Percentiles rank a stretch among this genome's conserved stretches.
Evolutionary conservation across 192 early-diverging fungal species (phyloP).

Genomic region (Backusella tarrabulga): DNA sequence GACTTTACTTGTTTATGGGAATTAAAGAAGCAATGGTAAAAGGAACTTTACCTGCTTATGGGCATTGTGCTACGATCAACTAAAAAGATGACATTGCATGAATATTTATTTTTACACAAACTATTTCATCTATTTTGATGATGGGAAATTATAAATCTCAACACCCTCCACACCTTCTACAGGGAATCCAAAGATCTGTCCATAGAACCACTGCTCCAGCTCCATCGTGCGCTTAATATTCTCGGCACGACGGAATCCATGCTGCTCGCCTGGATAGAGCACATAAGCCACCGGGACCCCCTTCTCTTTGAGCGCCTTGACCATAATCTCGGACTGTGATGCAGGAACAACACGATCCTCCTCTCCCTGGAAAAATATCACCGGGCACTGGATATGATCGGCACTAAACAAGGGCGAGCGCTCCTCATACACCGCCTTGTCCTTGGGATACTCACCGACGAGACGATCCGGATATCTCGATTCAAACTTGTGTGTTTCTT

Average conservation of each 20-base stretch:
- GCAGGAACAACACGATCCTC: slow-evolving; percentile 79
- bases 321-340: slow-evolving; percentile 74
- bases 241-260: slow-evolving; percentile 65
- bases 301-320: slow-evolving; percentile 59
- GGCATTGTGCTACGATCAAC: no score
- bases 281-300: slow-evolving; percentile 60
- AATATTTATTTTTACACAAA: background rate
- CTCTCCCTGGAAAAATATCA: slow-evolving; percentile 71
- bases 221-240: slow-evolving; percentile 65
- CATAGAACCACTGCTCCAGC: slow-evolving; percentile 69
- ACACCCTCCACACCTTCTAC: slow-evolving; percentile 43
- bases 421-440: slow-evolving; percentile 51
- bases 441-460: slow-evolving; percentile 61
- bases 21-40: no score
- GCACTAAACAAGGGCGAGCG: slow-evolving; percentile 65
- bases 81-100: background rate
- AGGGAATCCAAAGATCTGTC: slow-evolving; percentile 63
- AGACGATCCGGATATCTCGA: slow-evolving; percentile 56
- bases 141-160: slow-evolving; percentile 26
- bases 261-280: slow-evolving; percentile 64
- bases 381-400: slow-evolving; percentile 60
- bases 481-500: slow-evolving; percentile 86
- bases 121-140: background rate
- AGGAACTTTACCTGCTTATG: no score
- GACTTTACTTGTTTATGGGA: no score